These are phyloP conservation scores for Hypoxylon sp. DNA, from an alignment of 2,329 filamentous ascomycete species.

Conservation along the genomic window DNA sequence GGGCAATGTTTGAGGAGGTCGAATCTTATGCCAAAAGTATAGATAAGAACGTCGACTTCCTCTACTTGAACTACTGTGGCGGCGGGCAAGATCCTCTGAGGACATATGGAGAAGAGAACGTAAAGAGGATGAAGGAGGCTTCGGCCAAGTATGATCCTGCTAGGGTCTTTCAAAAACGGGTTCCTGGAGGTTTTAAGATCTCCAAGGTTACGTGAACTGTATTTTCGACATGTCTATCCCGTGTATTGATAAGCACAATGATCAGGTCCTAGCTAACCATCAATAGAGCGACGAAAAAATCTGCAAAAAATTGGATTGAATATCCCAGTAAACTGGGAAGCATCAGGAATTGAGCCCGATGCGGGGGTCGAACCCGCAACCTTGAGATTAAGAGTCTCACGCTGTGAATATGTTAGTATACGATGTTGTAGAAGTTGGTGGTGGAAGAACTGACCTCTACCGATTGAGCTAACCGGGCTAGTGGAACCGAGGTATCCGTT, in stretches of 20 bases:
- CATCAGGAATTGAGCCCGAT: conserved; percentile 54
- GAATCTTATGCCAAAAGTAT: conserved; percentile 20
- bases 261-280: no score
- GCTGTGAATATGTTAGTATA: no score
- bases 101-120: conserved; percentile 43
- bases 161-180: conserved; percentile 34
- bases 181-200: conserved; percentile 38
- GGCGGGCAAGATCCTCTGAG: conserved; percentile 40
- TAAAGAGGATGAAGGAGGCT: conserved; percentile 40
- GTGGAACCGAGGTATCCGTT: no score
- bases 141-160: conserved; percentile 48
- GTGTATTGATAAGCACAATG: no score
- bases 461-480: conserved; percentile 72
- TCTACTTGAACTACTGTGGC: conserved; percentile 42
- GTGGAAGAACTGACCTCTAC: conserved; percentile 64
- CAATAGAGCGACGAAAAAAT: no score
- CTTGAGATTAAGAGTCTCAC: conserved; percentile 68
- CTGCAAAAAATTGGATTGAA: no score
- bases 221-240: background rate
- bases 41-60: conserved; percentile 17
- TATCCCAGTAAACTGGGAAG: conserved; percentile 30
- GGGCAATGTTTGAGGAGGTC: conserved; percentile 16
- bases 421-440: no score
- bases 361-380: conserved; percentile 55
- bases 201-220: conserved; percentile 13